Evolutionary conservation across 1,139 yeast genomes (phyloP).

Genomic region (Candida pseudoviswanathii): DNA sequence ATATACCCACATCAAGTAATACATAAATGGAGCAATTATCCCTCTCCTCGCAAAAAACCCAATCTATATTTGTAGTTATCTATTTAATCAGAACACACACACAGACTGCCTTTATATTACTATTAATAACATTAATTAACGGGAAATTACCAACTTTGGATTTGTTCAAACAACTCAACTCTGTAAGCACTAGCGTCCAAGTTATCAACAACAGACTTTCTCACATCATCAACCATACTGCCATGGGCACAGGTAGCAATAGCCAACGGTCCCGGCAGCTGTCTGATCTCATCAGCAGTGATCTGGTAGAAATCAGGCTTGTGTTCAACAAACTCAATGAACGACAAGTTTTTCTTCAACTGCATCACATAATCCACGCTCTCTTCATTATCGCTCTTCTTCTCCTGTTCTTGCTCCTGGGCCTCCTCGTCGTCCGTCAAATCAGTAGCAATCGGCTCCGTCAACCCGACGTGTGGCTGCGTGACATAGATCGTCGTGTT

Average conservation of each 20-base stretch:
- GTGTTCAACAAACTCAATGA: slow-evolving; percentile 34
- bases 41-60: too few relatives aligned
- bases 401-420: slow-evolving; percentile 18
- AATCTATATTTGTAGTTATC: background rate
- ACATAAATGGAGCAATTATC: too few relatives aligned
- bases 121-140: background rate
- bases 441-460: slow-evolving; percentile 14
- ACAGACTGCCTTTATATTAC: too few relatives aligned
- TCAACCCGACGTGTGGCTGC: slow-evolving; percentile 23
- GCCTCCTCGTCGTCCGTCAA: slow-evolving; percentile 19
- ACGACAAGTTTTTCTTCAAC: slow-evolving; percentile 23
- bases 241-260: slow-evolving; percentile 46
- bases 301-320: slow-evolving; percentile 45
- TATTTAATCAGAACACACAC: background rate
- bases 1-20: too few relatives aligned
- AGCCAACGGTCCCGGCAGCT: slow-evolving; percentile 35
- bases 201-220: slow-evolving; percentile 34
- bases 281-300: slow-evolving; percentile 35
- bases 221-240: slow-evolving; percentile 41
- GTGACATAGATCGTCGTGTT: slow-evolving; percentile 42
- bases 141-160: slow-evolving; percentile 27
- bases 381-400: slow-evolving; percentile 18
- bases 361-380: slow-evolving; percentile 18
- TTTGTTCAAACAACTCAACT: slow-evolving; percentile 45
- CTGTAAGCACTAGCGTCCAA: slow-evolving; percentile 31